Base-by-base conservation (phyloP, 148 eudicot genomes). In the Agrostemma githago region DNA sequence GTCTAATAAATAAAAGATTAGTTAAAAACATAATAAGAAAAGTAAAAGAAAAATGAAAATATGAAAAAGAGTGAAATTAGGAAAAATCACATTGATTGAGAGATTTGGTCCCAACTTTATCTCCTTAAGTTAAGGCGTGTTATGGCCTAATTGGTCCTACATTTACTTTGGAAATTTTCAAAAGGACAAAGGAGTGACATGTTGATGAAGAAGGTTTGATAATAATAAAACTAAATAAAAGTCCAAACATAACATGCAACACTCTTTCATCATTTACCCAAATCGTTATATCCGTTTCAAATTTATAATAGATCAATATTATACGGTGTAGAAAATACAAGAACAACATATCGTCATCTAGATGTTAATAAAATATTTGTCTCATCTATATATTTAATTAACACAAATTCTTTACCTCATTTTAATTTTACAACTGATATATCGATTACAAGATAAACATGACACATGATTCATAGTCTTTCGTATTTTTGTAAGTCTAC, bases 121-220 rank as follows among this genome's bases (percentile, higher is more conserved):
- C 77, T 80, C 83, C 83, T 76, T 76, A 53, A 72, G 70, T 80
- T 80, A 70, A 71, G 82, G 82, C 72, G 65, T 20, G 48, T 58
- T 12, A 72, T 6, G 1, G 71, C 56, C 2, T 67, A 19, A 67
- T 67, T 61, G 79, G 79, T 38, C 79, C 83, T 76, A 80, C 79
- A 9, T 43, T 11, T 15, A 11, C 20, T 14, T 53, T 53, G 58
- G 62, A 7, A 70, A 69, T 39, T 34, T n/a, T 66, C 21, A 64
- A 79, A 70, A 53, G 39, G 79, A 79, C 58, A 70, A 64, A 54
- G 66, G 46, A 66, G 58, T 40, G 38, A 34, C 2, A 67, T n/a
- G n/a, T n/a, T n/a, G n/a, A n/a, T 6, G 37, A 34, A 65, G 66
- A 59, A 70, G 72, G 16, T 53, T 70, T 14, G 21, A 26, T 26